These are phyloP conservation scores for Colletotrichum godetiae DNA, from an alignment of 2,329 filamentous ascomycete species.

Conservation along the genomic window DNA sequence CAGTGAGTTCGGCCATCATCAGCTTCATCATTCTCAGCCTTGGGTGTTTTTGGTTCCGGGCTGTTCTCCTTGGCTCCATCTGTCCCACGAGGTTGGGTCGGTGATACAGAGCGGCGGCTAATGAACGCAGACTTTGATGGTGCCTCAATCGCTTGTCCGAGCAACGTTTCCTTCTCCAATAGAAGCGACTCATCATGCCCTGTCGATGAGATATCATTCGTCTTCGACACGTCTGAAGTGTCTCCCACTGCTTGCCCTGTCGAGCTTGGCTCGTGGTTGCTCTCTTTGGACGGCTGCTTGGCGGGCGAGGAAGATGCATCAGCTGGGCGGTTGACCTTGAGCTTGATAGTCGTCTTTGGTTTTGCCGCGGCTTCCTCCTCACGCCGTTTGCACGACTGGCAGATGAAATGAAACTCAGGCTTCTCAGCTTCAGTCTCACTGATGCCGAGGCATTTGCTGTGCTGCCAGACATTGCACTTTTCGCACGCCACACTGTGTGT, in stretches of 20 bases:
- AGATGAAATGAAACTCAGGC: slow-evolving; percentile 89
- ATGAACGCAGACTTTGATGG: not conserved
- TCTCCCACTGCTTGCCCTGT: not conserved
- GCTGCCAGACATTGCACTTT: slow-evolving; percentile 94
- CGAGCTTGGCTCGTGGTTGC: not conserved
- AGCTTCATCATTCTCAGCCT: not conserved
- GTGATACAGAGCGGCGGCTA: not conserved
- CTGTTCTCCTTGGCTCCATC: not conserved
- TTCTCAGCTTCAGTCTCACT: slow-evolving; percentile 82
- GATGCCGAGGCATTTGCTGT: slow-evolving; percentile 91
- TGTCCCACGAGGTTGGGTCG: not conserved
- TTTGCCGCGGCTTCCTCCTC: slow-evolving; percentile 73
- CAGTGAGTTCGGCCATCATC: not conserved
- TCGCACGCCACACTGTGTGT: slow-evolving; percentile 95
- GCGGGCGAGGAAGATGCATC: not conserved
- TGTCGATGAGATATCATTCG: not conserved
- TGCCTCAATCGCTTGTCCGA: not conserved
- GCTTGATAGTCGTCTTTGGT: slow-evolving; percentile 61
- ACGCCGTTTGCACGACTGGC: slow-evolving; percentile 78
- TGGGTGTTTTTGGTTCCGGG: slow-evolving; percentile 18
- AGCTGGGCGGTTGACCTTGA: slow-evolving; percentile 57
- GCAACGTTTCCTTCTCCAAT: not conserved
- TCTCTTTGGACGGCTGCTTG: not conserved
- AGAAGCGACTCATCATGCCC: not conserved
- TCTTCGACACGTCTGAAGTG: not conserved